Evolutionary conservation across 2,329 filamentous ascomycete species (phyloP).

Genomic region (Anisogramma anomala): DNA sequence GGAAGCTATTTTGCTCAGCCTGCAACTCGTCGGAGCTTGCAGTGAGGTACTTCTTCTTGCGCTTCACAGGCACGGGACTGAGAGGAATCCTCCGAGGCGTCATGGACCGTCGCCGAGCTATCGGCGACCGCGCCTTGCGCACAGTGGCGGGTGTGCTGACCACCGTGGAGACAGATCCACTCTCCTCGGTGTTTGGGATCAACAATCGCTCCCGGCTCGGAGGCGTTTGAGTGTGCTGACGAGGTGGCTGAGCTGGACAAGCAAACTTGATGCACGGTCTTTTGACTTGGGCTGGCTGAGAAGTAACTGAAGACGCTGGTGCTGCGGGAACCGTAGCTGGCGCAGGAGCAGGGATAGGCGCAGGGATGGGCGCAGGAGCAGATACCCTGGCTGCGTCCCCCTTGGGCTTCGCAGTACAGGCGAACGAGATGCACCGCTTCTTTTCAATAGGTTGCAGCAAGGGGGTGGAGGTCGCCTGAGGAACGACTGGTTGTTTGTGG

Average conservation of each 20-base stretch:
- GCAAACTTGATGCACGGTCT: conserved; percentile 65
- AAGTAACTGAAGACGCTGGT: not conserved
- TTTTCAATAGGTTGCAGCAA: conserved; percentile 53
- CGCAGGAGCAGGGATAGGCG: conserved; percentile 19
- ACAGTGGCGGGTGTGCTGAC: conserved; percentile 16
- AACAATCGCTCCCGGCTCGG: conserved; percentile 2
- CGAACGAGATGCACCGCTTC: conserved; percentile 88
- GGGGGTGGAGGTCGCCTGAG: conserved; percentile 33
- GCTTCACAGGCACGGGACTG: conserved; percentile 25
- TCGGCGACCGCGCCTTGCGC: conserved; percentile 20
- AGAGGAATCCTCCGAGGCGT: conserved; percentile 27
- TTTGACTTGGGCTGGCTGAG: conserved; percentile 24
- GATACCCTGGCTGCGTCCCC: conserved; percentile 31
- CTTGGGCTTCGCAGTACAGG: conserved; percentile 58
- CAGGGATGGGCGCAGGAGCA: conserved; percentile 5
- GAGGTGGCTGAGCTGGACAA: conserved; percentile 45
- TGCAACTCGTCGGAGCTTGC: conserved; percentile 39
- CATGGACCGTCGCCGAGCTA: conserved; percentile 18
- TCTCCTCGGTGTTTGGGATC: conserved; percentile 5
- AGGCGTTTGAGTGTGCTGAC: conserved; percentile 18
- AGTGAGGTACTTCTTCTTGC: conserved; percentile 37
- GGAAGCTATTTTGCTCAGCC: conserved; percentile 55
- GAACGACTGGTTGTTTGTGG: conserved; percentile 17
- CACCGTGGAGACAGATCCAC: conserved; percentile 11
- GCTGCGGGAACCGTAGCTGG: conserved; percentile 3